Percentiles rank a stretch among this genome's conserved stretches.
Conservation (phyloP, 768 basidiomycete genomes). For the Russula compacta region DNA sequence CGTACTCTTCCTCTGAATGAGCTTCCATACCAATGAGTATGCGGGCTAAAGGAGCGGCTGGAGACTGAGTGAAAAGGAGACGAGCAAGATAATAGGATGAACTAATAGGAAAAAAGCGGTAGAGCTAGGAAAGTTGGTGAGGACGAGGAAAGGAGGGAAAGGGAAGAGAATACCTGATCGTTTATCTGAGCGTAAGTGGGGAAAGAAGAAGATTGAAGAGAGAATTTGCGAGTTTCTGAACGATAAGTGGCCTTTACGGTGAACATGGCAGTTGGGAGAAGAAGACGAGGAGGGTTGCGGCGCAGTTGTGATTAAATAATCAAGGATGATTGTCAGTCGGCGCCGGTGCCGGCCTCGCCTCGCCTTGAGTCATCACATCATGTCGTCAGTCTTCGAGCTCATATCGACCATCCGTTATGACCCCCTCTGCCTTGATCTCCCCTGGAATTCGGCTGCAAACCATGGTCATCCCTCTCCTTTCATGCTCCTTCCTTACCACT, state of each 20-base stretch:
- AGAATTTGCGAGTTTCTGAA: constrained; percentile 57
- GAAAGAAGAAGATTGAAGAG: constrained; percentile 47
- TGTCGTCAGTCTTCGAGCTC: constrained; percentile 24
- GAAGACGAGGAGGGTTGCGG: neutral
- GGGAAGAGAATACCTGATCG: constrained; percentile 39
- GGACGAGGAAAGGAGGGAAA: neutral
- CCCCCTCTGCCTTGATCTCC: constrained; percentile 31
- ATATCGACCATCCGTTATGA: constrained; percentile 58
- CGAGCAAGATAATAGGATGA: constrained; percentile 53
- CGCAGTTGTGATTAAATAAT: neutral
- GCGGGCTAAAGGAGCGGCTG: constrained; percentile 42
- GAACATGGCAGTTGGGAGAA: constrained; percentile 43
- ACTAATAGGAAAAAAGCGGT: constrained; percentile 58
- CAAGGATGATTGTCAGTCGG: neutral
- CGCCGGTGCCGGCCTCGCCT: neutral
- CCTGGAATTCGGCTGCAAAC: constrained; percentile 49
- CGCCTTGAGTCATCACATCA: neutral
- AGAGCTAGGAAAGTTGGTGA: constrained; percentile 39
- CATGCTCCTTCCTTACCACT: constrained; percentile 52
- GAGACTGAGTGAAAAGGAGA: constrained; percentile 55
- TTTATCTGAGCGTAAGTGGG: constrained; percentile 55
- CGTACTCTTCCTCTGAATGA: constrained; percentile 50
- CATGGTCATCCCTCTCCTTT: constrained; percentile 46
- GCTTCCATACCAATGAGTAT: constrained; percentile 57
- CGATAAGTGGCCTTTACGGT: constrained; percentile 73